Conservation (phyloP, 2,329 filamentous ascomycete genomes). For the Parastagonospora nodorum region DNA sequence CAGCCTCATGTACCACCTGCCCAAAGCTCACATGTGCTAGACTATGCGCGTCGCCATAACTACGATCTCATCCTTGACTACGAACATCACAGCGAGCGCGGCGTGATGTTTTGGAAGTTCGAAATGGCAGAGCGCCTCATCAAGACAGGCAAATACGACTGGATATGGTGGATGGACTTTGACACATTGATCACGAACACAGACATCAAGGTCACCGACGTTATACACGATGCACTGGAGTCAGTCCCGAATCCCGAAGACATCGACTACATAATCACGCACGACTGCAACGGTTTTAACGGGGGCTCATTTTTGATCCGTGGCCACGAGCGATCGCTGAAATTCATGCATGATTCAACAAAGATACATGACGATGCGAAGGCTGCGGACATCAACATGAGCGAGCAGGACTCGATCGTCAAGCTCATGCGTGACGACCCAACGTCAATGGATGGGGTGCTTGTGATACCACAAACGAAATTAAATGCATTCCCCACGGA, state of each 20-base stretch:
- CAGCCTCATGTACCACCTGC: not conserved
- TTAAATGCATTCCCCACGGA: slow-evolving; percentile 50
- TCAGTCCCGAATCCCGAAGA: slow-evolving; percentile 36
- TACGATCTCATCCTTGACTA: slow-evolving; percentile 49
- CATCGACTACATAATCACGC: slow-evolving; percentile 46
- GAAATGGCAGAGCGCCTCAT: slow-evolving; percentile 46
- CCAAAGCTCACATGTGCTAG: slow-evolving; percentile 21
- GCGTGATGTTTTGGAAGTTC: slow-evolving; percentile 45
- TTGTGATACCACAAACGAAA: slow-evolving; percentile 44
- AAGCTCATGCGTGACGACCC: slow-evolving; percentile 37
- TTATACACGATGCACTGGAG: slow-evolving; percentile 42
- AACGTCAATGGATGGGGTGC: slow-evolving; percentile 20
- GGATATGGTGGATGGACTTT: slow-evolving; percentile 52
- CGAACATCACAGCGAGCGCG: slow-evolving; percentile 39
- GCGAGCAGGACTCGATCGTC: slow-evolving; percentile 48
- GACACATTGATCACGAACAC: slow-evolving; percentile 50
- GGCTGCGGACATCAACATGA: slow-evolving; percentile 28
- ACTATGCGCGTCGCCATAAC: slow-evolving; percentile 47
- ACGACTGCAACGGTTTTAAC: slow-evolving; percentile 49
- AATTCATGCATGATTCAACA: slow-evolving; percentile 39
- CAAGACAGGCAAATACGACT: slow-evolving; percentile 43
- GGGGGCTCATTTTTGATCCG: slow-evolving; percentile 47
- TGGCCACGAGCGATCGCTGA: slow-evolving; percentile 40
- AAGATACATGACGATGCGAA: slow-evolving; percentile 31
- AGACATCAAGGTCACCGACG: slow-evolving; percentile 39